Evolutionary conservation across 441 rosid genomes (phyloP), one percentile per base, ranked within the genome.

Genomic region (Sinapis alba): DNA sequence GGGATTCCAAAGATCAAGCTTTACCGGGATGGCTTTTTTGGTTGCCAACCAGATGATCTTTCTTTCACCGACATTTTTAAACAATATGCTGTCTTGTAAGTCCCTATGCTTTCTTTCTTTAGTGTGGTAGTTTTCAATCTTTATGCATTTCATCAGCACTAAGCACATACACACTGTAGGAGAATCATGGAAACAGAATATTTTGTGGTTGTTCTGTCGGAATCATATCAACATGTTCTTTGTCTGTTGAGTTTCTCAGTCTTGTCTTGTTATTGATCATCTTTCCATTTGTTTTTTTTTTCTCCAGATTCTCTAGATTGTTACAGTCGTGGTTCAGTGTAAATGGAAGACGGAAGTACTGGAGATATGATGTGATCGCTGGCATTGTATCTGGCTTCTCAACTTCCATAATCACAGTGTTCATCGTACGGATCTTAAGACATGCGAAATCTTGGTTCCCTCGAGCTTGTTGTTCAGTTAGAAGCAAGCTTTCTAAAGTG

Each of bases 1-100:
- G 90, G 90, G 27, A 65, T 82, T 73, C 86, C 94, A 43, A 87
- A 83, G 79, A 89, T 94, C 70, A 94, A 84, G 82, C 83, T 94
- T 65, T 86, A 89, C 81, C 80, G 24, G 12, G 88, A 92, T 80
- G 84, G 83, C 34, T 80, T 90, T 77, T 90, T 88, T 51, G 82
- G 87, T 78, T 94, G 99, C 83, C 93, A 84, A 59, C 82, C 87
- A 34, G 75, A 86, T 74, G 88, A 88, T 79, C 87, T 89, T 20
- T 85, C 96, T 68, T 61, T 72, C 65, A 18, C 71, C 24, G 91
- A 92, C 88, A 84, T 86, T 83, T 77, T 85, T 61, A 78, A 62
- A 69, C 88, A 83, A 32, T 88, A 85, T 65, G 41, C 71, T 63
- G 65, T 84, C 51, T 74, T 88, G 99, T 92, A 84, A 89, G 98